These are phyloP conservation scores for Verbena officinalis DNA, from an alignment of 257 asterid species.

Conservation along the genomic window DNA sequence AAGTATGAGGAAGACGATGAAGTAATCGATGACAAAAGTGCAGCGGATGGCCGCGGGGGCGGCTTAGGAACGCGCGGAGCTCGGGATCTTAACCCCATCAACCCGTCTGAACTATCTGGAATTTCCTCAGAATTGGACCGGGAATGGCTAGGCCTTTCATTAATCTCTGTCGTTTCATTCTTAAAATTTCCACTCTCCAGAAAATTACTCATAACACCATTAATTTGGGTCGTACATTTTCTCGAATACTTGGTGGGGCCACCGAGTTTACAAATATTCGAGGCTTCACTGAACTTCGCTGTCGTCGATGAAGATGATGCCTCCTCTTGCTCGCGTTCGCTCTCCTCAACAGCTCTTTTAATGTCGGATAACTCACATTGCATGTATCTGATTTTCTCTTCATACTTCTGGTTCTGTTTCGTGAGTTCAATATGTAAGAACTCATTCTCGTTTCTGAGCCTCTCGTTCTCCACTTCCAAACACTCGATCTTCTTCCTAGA, in stretches of 20 bases:
- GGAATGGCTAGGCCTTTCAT: slow-evolving; percentile 48
- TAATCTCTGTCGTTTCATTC: slow-evolving; percentile 41
- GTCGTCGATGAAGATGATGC: slow-evolving; percentile 43
- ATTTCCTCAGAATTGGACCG: slow-evolving; percentile 53
- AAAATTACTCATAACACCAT: not conserved
- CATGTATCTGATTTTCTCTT: slow-evolving; percentile 55
- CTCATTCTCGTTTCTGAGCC: slow-evolving; percentile 80
- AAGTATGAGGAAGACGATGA: slow-evolving; percentile 37
- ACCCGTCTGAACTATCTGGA: slow-evolving; percentile 49
- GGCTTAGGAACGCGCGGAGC: slow-evolving; percentile 87
- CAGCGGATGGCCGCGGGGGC: slow-evolving; percentile 81
- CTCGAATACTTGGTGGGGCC: slow-evolving; percentile 38
- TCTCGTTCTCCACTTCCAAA: slow-evolving; percentile 75
- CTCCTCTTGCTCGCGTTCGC: slow-evolving; percentile 41
- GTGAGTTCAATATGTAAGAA: slow-evolving; percentile 65
- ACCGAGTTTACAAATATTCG: slow-evolving; percentile 32
- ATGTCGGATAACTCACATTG: slow-evolving; percentile 64
- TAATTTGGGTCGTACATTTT: slow-evolving; percentile 47
- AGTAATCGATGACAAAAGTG: slow-evolving; percentile 45
- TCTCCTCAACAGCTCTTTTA: slow-evolving; percentile 57
- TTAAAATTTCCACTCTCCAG: slow-evolving; percentile 23
- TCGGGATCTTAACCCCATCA: slow-evolving; percentile 57
- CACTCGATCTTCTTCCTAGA: slow-evolving; percentile 62
- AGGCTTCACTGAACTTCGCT: slow-evolving; percentile 32
- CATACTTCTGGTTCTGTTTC: slow-evolving; percentile 56